These are phyloP conservation scores for Diaporthe sp. DNA, from an alignment of 2,329 filamentous ascomycete species.

Conservation along the genomic window DNA sequence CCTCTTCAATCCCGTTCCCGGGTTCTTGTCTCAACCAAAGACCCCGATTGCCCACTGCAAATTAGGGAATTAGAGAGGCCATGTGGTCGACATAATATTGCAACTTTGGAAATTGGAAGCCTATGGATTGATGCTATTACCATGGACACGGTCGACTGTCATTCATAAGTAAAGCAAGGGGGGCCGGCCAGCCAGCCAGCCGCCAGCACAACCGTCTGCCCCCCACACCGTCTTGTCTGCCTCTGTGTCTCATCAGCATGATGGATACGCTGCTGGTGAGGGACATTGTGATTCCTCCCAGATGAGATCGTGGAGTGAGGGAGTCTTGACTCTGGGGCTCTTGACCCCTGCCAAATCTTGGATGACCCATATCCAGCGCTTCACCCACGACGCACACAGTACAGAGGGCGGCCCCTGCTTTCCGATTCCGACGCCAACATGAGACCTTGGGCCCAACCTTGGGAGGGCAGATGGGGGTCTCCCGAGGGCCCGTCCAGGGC, in stretches of 20 bases:
- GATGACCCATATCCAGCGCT: conserved; percentile 28
- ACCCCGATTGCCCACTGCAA: conserved; percentile 30
- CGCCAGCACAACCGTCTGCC: not conserved
- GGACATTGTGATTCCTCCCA: conserved; percentile 25
- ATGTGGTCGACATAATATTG: conserved; percentile 26
- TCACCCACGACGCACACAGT: conserved; percentile 26
- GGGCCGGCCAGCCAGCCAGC: not conserved
- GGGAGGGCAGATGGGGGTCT: not conserved
- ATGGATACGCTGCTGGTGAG: conserved; percentile 5
- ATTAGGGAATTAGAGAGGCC: conserved; percentile 33
- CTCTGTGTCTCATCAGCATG: conserved; percentile 26
- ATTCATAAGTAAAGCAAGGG: conserved; percentile 14
- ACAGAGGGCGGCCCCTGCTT: conserved; percentile 40
- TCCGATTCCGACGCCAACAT: conserved; percentile 39
- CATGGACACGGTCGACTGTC: conserved; percentile 3
- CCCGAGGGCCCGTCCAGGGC: not conserved
- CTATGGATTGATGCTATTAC: conserved; percentile 25
- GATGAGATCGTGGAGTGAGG: conserved; percentile 38
- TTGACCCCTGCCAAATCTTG: conserved; percentile 30
- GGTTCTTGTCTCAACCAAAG: conserved; percentile 28
- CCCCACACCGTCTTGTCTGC: not conserved
- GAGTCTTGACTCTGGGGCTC: conserved; percentile 33
- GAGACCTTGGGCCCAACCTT: conserved; percentile 31
- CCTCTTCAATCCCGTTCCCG: conserved; percentile 22
- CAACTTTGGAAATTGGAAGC: conserved; percentile 27